These are phyloP conservation scores for Penicillium ochrochloron DNA, from an alignment of 495 filamentous ascomycete genomes.

Conservation along the genomic window DNA sequence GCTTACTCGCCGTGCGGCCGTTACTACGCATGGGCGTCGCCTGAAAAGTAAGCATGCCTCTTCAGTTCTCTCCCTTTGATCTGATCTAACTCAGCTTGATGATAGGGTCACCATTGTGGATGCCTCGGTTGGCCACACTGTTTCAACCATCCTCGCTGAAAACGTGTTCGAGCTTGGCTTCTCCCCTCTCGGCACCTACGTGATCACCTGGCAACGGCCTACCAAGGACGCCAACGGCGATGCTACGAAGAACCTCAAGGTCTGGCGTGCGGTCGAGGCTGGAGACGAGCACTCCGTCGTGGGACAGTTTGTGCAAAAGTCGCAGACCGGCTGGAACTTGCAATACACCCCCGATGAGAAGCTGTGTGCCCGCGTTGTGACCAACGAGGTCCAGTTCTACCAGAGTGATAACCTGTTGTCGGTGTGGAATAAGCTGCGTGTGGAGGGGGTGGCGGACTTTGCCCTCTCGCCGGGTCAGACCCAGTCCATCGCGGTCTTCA, in stretches of 20 bases:
- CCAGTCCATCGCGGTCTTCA: conserved; percentile 87
- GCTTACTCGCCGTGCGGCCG: conserved; percentile 92
- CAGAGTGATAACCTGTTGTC: conserved; percentile 79
- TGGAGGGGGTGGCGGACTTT: conserved; percentile 91
- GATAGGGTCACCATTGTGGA: conserved; percentile 79
- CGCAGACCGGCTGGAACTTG: conserved; percentile 93
- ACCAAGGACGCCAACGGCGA: conserved; percentile 91
- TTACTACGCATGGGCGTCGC: conserved; percentile 94
- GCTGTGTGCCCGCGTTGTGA: conserved; percentile 89
- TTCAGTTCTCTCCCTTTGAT: neutral
- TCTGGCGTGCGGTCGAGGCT: conserved; percentile 77
- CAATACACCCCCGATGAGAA: conserved; percentile 94
- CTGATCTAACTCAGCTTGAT: conserved; percentile 13
- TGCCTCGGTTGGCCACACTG: conserved; percentile 74
- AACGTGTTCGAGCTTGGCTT: conserved; percentile 95
- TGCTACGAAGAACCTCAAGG: conserved; percentile 92
- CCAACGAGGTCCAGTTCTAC: conserved; percentile 97
- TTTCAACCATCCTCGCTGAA: conserved; percentile 72
- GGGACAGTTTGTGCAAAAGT: conserved; percentile 91
- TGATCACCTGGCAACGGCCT: conserved; percentile 96
- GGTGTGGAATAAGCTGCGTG: conserved; percentile 93
- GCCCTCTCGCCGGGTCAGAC: conserved; percentile 86
- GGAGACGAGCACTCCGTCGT: conserved; percentile 71
- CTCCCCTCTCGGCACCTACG: conserved; percentile 86
- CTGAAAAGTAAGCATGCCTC: conserved; percentile 63